Evolutionary conservation across 148 eudicot species (phyloP).

Genomic region (Agrostemma githago): DNA sequence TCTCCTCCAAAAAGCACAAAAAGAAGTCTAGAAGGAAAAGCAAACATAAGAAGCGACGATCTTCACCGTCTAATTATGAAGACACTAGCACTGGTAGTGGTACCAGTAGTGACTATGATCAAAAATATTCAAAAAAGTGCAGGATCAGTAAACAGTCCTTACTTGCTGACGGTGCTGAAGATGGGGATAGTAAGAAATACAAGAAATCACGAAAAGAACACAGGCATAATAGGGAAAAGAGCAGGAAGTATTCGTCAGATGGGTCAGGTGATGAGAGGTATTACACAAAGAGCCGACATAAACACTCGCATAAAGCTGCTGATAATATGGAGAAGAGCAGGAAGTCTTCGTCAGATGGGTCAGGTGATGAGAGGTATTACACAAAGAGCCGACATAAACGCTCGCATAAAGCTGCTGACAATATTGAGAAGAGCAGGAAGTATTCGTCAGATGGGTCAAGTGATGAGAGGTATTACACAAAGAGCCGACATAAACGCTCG

Average conservation of each 20-base stretch:
- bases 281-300: conserved; percentile 19
- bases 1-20: conserved; percentile 44
- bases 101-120: conserved; percentile 7
- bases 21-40: conserved; percentile 47
- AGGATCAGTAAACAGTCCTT: conserved; percentile 17
- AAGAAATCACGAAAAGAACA: conserved; percentile 38
- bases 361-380: conserved; percentile 29
- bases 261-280: conserved; percentile 30
- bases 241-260: conserved; percentile 27
- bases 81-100: conserved; percentile 9
- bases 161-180: conserved; percentile 28
- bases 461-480: conserved; percentile 27
- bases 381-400: conserved; percentile 16
- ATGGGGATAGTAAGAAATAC: conserved; percentile 9
- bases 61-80: conserved; percentile 11
- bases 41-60: conserved; percentile 33
- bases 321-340: conserved; percentile 19
- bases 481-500: conserved; percentile 17
- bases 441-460: conserved; percentile 31
- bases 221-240: conserved; percentile 28
- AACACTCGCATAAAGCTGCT: not conserved
- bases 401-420: not conserved
- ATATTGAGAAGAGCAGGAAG: not conserved
- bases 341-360: conserved; percentile 28
- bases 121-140: conserved; percentile 7